phyloP scores from a whole-genome alignment of 75 land plant species.

The Sequoiadendron giganteum region DNA sequence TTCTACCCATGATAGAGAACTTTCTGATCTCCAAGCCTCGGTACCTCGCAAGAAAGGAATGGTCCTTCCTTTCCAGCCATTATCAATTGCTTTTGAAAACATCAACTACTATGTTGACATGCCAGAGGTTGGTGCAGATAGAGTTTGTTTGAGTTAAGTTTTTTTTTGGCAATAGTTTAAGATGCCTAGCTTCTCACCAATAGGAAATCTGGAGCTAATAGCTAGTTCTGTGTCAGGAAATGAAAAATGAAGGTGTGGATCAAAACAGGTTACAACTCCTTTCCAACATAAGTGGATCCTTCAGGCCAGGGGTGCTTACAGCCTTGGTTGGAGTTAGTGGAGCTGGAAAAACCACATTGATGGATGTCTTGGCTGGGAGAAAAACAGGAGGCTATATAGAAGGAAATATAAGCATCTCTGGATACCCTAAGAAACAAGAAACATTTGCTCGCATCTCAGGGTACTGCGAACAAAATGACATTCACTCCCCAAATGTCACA shows the following conservation, averaged over 20 bases:
- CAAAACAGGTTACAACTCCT: conserved; percentile 8
- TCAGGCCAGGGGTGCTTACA: conserved; percentile 63
- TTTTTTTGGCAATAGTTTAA: neutral
- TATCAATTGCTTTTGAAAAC: conserved; percentile 29
- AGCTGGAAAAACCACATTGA: conserved; percentile 77
- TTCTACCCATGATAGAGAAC: neutral
- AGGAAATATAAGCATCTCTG: conserved; percentile 60
- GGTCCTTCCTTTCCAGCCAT: conserved; percentile 32
- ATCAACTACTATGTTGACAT: conserved; percentile 40
- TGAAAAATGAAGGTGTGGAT: conserved; percentile 5
- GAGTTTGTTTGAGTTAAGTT: conserved; percentile 8
- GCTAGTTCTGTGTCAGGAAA: neutral
- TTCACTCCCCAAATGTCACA: conserved; percentile 69
- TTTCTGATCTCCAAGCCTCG: conserved; percentile 16
- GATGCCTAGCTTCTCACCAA: too few relatives aligned
- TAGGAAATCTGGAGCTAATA: neutral
- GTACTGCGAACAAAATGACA: conserved; percentile 77
- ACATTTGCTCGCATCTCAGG: conserved; percentile 73
- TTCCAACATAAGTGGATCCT: conserved; percentile 26
- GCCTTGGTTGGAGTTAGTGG: conserved; percentile 78
- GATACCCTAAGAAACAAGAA: conserved; percentile 67
- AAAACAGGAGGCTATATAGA: conserved; percentile 79
- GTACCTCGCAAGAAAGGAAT: conserved; percentile 23
- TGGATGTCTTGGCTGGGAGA: conserved; percentile 79
- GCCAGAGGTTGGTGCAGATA: conserved; percentile 33